phyloP scores from a whole-genome alignment of 2,329 filamentous ascomycete species.

The Pseudocercospora cruenta region DNA sequence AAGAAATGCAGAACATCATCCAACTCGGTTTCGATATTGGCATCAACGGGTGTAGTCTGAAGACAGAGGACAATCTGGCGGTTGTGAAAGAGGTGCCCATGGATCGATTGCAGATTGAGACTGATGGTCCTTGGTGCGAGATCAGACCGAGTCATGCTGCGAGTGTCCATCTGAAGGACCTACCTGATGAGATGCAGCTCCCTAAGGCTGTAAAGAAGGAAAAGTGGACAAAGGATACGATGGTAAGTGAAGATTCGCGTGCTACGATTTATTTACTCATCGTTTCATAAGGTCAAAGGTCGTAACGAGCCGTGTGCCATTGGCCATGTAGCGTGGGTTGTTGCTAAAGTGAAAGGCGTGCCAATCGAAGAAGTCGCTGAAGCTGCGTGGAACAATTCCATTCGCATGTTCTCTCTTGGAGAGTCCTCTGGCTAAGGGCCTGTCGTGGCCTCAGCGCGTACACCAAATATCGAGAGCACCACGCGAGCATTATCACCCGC shows the following conservation, averaged over 20 bases:
- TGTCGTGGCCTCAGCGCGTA: too few species aligned
- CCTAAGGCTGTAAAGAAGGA: constrained; percentile 94
- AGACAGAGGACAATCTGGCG: constrained; percentile 85
- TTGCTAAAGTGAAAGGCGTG: constrained; percentile 83
- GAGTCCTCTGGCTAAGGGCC: constrained; percentile 37
- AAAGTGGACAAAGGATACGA: constrained; percentile 81
- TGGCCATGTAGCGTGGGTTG: constrained; percentile 80
- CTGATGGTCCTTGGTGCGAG: constrained; percentile 96
- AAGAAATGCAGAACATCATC: constrained; percentile 81
- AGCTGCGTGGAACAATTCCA: constrained; percentile 80
- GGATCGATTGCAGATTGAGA: constrained; percentile 87
- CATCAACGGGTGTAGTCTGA: constrained; percentile 96
- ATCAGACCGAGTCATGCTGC: constrained; percentile 87
- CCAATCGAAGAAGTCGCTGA: constrained; percentile 81
- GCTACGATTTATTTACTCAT: neutral
- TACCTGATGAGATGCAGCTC: constrained; percentile 58
- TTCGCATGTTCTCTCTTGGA: constrained; percentile 75
- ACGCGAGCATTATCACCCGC: too few species aligned
- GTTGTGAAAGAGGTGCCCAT: constrained; percentile 81
- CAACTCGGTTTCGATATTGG: constrained; percentile 84
- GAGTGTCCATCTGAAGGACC: constrained; percentile 70
- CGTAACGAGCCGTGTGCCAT: constrained; percentile 92
- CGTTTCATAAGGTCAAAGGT: constrained; percentile 61
- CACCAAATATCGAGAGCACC: too few species aligned
- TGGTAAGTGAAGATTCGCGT: constrained; percentile 58